Percentiles rank a stretch among this genome's conserved stretches.
Conservation (phyloP, 805 yeast species). For the Yarrowia bubula region DNA sequence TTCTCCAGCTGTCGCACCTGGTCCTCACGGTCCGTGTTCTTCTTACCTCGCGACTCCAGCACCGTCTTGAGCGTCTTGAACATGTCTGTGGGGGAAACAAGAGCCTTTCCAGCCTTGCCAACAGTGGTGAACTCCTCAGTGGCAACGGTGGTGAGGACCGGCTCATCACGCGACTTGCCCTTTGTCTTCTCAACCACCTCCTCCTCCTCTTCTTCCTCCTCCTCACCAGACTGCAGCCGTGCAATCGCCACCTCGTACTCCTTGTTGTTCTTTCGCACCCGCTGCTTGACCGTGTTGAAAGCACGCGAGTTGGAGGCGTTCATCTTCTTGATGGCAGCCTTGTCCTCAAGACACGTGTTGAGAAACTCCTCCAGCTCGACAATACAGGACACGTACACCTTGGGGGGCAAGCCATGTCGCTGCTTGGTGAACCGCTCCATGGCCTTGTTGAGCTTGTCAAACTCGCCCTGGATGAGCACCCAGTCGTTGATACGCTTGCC, state of each 20-base stretch:
- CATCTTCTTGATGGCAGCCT: constrained; percentile 59
- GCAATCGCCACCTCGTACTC: constrained; percentile 63
- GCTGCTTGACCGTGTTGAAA: constrained; percentile 81
- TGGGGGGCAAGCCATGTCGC: constrained; percentile 64
- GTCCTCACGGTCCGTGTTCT: constrained; percentile 79
- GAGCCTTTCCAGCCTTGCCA: constrained; percentile 43
- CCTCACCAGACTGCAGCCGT: constrained; percentile 49
- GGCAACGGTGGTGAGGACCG: constrained; percentile 38
- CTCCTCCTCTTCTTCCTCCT: constrained; percentile 71
- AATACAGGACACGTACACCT: constrained; percentile 63
- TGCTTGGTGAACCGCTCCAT: constrained; percentile 73
- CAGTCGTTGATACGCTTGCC: constrained; percentile 73
- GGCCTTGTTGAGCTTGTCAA: constrained; percentile 71
- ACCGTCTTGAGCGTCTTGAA: constrained; percentile 72
- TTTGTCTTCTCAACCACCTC: constrained; percentile 41
- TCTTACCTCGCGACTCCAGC: constrained; percentile 91
- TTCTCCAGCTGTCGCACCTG: constrained; percentile 72
- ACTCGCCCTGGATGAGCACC: constrained; percentile 67
- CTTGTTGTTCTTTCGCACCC: constrained; percentile 74
- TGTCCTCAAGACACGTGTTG: constrained; percentile 50
- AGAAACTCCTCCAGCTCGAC: constrained; percentile 71
- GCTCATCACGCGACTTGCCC: constrained; percentile 32
- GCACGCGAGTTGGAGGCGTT: constrained; percentile 83
- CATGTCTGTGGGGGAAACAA: constrained; percentile 46
- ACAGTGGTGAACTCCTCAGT: constrained; percentile 43